These are phyloP conservation scores for Exophiala bonariae DNA, from an alignment of 2,329 filamentous ascomycete genomes.

Conservation along the genomic window DNA sequence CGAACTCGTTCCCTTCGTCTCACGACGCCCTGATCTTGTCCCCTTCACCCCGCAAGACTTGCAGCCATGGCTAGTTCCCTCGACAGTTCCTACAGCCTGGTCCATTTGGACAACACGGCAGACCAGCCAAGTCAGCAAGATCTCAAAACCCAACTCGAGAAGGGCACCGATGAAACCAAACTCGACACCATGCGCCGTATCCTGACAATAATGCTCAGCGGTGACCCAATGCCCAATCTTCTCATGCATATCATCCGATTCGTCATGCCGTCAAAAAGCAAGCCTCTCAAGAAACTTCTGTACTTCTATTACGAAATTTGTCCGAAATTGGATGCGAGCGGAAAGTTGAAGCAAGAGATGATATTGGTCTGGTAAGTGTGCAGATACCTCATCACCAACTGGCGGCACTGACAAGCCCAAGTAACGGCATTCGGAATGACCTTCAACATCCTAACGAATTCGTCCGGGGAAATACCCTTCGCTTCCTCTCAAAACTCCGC, in stretches of 20 bases:
- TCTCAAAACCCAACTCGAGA: slow-evolving; percentile 88
- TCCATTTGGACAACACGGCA: slow-evolving; percentile 95
- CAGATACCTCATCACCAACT: neutral
- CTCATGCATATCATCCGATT: slow-evolving; percentile 99
- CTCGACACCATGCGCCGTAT: slow-evolving; percentile 96
- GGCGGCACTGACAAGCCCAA: slow-evolving; percentile 39
- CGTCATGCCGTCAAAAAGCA: slow-evolving; percentile 98
- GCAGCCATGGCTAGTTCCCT: slow-evolving; percentile 85
- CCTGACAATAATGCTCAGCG: slow-evolving; percentile 90
- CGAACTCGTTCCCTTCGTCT: neutral
- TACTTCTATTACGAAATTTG: slow-evolving; percentile 98
- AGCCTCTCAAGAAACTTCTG: slow-evolving; percentile 93
- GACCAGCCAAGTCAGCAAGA: slow-evolving; percentile 90
- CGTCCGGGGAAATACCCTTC: slow-evolving; percentile 94
- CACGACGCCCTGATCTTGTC: neutral
- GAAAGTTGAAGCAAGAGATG: slow-evolving; percentile 99
- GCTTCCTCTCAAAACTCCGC: slow-evolving; percentile 93
- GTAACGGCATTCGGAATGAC: slow-evolving; percentile 97
- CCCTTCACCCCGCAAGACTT: neutral
- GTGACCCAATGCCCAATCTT: slow-evolving; percentile 89
- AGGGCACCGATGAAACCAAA: slow-evolving; percentile 89
- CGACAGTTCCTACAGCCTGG: slow-evolving; percentile 92
- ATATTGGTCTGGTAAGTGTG: slow-evolving; percentile 86
- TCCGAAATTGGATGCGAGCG: slow-evolving; percentile 85
- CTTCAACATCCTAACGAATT: slow-evolving; percentile 98